A percentile compares a stretch with the other conserved stretches of the same genome.
Evolutionary conservation across 2,329 filamentous ascomycete genomes (phyloP).

Genomic region (Xylaria multiplex): DNA sequence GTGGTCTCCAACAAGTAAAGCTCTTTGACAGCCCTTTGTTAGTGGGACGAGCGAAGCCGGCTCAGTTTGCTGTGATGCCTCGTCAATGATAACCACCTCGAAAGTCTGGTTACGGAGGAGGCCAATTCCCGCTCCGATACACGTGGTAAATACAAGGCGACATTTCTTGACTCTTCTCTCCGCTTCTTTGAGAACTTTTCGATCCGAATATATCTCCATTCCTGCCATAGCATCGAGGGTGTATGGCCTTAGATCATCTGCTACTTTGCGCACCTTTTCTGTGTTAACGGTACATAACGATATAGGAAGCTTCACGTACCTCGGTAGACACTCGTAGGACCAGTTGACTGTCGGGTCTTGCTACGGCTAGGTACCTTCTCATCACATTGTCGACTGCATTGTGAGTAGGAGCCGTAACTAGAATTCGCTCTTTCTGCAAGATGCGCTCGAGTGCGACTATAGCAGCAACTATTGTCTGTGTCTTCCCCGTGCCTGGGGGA

Average conservation of each 20-base stretch:
- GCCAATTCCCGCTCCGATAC: conserved; percentile 24
- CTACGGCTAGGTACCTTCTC: conserved; percentile 15
- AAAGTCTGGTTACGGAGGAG: conserved; percentile 23
- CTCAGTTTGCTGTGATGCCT: conserved; percentile 29
- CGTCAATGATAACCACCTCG: conserved; percentile 29
- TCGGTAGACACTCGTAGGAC: conserved; percentile 24
- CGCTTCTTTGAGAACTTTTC: conserved; percentile 16
- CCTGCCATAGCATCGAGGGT: conserved; percentile 28
- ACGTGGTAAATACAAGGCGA: conserved; percentile 21
- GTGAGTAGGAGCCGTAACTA: conserved; percentile 29
- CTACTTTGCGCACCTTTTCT: conserved; percentile 13
- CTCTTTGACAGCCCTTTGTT: conserved; percentile 27
- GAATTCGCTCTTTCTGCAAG: conserved; percentile 10
- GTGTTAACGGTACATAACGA: neutral
- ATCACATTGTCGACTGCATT: conserved; percentile 29
- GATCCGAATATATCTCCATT: conserved; percentile 20
- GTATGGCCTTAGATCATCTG: conserved; percentile 19
- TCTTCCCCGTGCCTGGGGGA: conserved; percentile 25
- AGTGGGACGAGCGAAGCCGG: conserved; percentile 26
- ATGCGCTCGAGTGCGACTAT: conserved; percentile 17
- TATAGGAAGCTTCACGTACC: conserved; percentile 4
- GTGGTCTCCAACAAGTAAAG: conserved; percentile 26
- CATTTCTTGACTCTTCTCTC: conserved; percentile 22
- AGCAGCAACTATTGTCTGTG: conserved; percentile 26
- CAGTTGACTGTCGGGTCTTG: conserved; percentile 6